phyloP scores from a whole-genome alignment of 179 eudicot genomes.

The Corrigiola litoralis region DNA sequence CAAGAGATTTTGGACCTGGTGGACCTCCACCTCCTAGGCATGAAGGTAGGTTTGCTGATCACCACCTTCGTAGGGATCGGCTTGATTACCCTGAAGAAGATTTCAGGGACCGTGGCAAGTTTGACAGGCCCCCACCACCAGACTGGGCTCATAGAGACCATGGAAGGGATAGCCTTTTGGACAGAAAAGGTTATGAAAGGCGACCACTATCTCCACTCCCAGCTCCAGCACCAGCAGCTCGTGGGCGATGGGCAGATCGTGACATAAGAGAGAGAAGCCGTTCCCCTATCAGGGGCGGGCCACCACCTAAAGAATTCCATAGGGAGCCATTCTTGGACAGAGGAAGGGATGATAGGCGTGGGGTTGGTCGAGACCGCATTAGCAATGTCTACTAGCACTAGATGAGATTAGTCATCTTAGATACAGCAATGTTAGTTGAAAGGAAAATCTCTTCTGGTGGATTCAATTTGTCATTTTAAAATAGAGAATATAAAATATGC shows the following conservation, averaged over 20 bases:
- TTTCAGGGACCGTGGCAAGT: conserved; percentile 57
- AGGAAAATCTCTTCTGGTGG: not conserved
- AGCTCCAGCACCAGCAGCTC: conserved; percentile 33
- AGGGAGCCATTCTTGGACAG: conserved; percentile 53
- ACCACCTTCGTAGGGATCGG: conserved; percentile 52
- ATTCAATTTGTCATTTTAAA: not conserved
- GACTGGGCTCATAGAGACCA: conserved; percentile 66
- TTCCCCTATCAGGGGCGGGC: conserved; percentile 70
- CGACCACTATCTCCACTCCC: conserved; percentile 53
- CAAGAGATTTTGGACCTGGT: conserved; percentile 58
- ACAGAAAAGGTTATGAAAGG: conserved; percentile 67
- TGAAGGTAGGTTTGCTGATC: conserved; percentile 67
- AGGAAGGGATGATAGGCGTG: conserved; percentile 65
- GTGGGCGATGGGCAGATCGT: conserved; percentile 59
- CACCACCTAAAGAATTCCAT: conserved; percentile 52
- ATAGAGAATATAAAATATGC: not conserved
- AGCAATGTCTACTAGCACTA: conserved; percentile 41
- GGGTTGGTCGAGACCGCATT: conserved; percentile 42
- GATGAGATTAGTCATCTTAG: not conserved
- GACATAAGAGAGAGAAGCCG: conserved; percentile 74
- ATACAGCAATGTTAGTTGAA: conserved; percentile 3
- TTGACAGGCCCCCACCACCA: conserved; percentile 53
- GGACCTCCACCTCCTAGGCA: conserved; percentile 59
- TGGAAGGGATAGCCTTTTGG: conserved; percentile 46
- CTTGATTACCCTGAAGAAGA: conserved; percentile 63